phyloP scores from a whole-genome alignment of 352 stramenopile species.

The Pythium plurisporium region DNA sequence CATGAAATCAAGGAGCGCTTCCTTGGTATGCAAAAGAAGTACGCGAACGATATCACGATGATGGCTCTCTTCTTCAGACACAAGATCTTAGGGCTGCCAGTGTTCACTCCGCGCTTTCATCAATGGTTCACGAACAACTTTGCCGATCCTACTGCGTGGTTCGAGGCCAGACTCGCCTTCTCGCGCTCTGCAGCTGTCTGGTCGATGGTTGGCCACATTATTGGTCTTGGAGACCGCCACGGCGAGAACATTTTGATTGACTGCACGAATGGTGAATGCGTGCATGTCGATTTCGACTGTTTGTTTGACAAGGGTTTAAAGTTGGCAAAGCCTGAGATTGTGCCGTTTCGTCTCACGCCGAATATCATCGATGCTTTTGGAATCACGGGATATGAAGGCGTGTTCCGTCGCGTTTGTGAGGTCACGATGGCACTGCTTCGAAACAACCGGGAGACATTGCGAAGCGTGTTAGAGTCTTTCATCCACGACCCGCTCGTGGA shows the following conservation, averaged over 20 bases:
- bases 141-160: conserved; percentile 95
- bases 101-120: conserved; percentile 95
- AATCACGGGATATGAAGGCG: conserved; percentile 94
- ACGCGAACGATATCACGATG: conserved; percentile 68
- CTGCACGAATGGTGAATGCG: conserved; percentile 94
- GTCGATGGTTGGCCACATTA: conserved; percentile 97
- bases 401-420: conserved; percentile 92
- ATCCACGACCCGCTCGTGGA: conserved; percentile 96
- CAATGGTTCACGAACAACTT: conserved; percentile 99
- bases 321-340: conserved; percentile 95
- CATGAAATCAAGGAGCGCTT: conserved; percentile 82
- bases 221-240: conserved; percentile 93
- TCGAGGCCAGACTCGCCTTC: conserved; percentile 91
- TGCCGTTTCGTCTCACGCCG: conserved; percentile 99
- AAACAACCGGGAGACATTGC: conserved; percentile 95
- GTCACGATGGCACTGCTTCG: conserved; percentile 91
- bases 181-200: conserved; percentile 91
- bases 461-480: conserved; percentile 99
- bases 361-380: conserved; percentile 99
- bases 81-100: conserved; percentile 55
- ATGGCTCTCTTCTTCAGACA: conserved; percentile 66
- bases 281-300: conserved; percentile 99
- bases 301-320: conserved; percentile 99
- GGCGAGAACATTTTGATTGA: conserved; percentile 99
- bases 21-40: conserved; percentile 89